Evolutionary conservation across 805 yeast genomes (phyloP).

Genomic region (Candida pseudofarinosa): DNA sequence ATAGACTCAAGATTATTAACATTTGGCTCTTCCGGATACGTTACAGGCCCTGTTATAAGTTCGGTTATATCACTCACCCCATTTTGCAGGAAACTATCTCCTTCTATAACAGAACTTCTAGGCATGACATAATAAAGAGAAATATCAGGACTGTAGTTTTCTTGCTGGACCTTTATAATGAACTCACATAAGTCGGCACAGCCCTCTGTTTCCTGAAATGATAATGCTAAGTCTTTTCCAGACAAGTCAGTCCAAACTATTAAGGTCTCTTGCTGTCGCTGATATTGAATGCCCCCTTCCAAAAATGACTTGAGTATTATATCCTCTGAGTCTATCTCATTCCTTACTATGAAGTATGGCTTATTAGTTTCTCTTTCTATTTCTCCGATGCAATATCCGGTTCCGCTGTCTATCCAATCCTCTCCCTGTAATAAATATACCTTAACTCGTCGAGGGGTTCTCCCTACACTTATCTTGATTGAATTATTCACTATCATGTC

Average conservation of each 20-base stretch:
- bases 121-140: conserved; percentile 66
- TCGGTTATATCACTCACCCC: conserved; percentile 55
- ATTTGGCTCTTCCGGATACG: conserved; percentile 57
- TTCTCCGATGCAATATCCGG: conserved; percentile 85
- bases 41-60: conserved; percentile 74
- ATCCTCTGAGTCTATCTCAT: conserved; percentile 59
- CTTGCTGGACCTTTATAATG: conserved; percentile 62
- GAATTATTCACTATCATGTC: not conserved
- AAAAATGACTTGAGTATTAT: conserved; percentile 60
- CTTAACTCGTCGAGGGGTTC: conserved; percentile 72
- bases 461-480: conserved; percentile 2
- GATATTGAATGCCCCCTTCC: conserved; percentile 78
- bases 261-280: conserved; percentile 89
- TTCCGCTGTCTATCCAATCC: conserved; percentile 89
- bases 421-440: conserved; percentile 81
- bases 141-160: conserved; percentile 53
- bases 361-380: conserved; percentile 29
- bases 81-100: conserved; percentile 19
- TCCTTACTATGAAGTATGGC: conserved; percentile 68
- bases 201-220: conserved; percentile 89
- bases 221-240: conserved; percentile 73
- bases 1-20: conserved; percentile 50
- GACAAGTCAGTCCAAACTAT: conserved; percentile 90
- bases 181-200: conserved; percentile 83
- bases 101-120: conserved; percentile 16